Evolutionary conservation across 106 monocot species (phyloP).

Genomic region (Ottelia alismoides): DNA sequence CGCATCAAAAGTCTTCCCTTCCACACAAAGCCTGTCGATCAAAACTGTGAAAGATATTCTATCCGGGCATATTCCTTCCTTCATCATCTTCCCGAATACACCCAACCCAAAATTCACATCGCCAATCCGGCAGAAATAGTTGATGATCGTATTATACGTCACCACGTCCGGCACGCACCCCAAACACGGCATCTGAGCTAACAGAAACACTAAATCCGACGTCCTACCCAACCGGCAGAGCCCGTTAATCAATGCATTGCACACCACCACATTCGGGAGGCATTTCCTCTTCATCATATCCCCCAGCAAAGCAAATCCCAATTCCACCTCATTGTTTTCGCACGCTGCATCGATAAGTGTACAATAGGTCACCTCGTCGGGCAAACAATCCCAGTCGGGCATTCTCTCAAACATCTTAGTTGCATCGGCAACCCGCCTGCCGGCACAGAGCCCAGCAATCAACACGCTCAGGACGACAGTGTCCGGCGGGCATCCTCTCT

Average conservation of each 20-base stretch:
- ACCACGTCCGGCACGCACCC: constrained; percentile 14
- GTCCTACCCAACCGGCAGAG: constrained; percentile 16
- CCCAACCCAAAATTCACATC: constrained; percentile 1
- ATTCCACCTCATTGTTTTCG: not conserved
- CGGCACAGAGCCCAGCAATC: constrained; percentile 3
- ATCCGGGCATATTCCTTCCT: constrained; percentile 1
- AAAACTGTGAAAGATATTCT: constrained; percentile 16
- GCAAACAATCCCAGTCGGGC: constrained; percentile 1
- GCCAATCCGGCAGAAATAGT: constrained; percentile 6
- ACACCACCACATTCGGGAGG: constrained; percentile 7
- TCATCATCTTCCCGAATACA: constrained; percentile 9
- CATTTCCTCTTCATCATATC: constrained; percentile 6
- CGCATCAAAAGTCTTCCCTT: not conserved
- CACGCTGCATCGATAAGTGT: not conserved
- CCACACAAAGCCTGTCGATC: constrained; percentile 24
- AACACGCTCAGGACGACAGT: not conserved
- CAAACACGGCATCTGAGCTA: constrained; percentile 11
- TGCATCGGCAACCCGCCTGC: not conserved
- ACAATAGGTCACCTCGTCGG: constrained; percentile 4
- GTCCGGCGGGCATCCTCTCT: constrained; percentile 1
- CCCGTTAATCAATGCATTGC: constrained; percentile 23
- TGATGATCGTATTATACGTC: constrained; percentile 12
- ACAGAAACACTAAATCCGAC: constrained; percentile 6
- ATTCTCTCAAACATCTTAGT: constrained; percentile 3
- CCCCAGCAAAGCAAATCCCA: constrained; percentile 6